phyloP scores from a whole-genome alignment of 257 asterid genomes.

The Asclepias syriaca region DNA sequence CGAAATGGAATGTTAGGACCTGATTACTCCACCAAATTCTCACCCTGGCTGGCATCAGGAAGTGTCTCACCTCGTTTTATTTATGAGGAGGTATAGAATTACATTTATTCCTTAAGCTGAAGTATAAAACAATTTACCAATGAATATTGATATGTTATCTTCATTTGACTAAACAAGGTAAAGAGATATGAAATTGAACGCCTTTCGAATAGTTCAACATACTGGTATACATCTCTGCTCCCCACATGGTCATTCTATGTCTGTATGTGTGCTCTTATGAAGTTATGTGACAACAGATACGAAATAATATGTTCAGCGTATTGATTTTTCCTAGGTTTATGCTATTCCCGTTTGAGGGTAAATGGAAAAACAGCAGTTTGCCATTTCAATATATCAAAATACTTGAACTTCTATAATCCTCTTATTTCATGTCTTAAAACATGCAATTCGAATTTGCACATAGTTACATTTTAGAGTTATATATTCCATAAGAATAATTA shows the following conservation, averaged over 20 bases:
- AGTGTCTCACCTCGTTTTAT: slow-evolving; percentile 85
- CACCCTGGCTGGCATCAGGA: slow-evolving; percentile 97
- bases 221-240: slow-evolving; percentile 49
- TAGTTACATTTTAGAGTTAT: no score
- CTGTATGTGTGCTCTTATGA: background rate
- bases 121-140: background rate
- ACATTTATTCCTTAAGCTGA: slow-evolving; percentile 3
- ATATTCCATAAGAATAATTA: background rate
- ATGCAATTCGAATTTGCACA: no score
- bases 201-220: slow-evolving; percentile 74
- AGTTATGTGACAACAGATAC: background rate
- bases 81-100: slow-evolving; percentile 62
- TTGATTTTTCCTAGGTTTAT: background rate
- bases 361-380: background rate
- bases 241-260: background rate
- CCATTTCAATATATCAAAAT: background rate
- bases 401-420: background rate
- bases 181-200: slow-evolving; percentile 84
- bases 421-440: background rate
- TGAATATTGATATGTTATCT: slow-evolving; percentile 18
- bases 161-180: slow-evolving; percentile 46
- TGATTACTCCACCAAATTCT: slow-evolving; percentile 87
- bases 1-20: slow-evolving; percentile 94
- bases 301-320: background rate
- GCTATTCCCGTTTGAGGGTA: background rate